Percentiles rank a stretch among this genome's conserved stretches.
Conservation (phyloP, 2,329 filamentous ascomycete genomes). For the Aspergillus ustus region DNA sequence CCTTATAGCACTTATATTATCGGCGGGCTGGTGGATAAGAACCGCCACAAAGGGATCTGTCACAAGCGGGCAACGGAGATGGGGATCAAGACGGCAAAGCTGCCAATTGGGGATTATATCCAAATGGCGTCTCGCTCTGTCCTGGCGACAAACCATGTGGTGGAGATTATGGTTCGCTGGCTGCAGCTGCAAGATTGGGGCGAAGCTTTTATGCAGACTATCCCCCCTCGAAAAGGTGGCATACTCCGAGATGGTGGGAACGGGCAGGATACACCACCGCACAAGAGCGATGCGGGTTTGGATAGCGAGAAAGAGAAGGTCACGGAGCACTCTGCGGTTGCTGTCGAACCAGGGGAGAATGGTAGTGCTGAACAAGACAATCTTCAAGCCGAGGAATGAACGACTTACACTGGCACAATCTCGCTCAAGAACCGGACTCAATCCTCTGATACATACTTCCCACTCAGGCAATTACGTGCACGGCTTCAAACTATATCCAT, state of each 20-base stretch:
- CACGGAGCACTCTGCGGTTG: not conserved
- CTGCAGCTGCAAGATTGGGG: slow-evolving; percentile 90
- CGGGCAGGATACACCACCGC: slow-evolving; percentile 19
- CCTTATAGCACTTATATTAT: slow-evolving; percentile 91
- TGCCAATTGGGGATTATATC: slow-evolving; percentile 96
- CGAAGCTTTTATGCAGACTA: slow-evolving; percentile 81
- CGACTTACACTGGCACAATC: not conserved
- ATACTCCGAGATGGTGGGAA: slow-evolving; percentile 56
- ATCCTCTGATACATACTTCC: not conserved
- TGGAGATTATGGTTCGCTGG: slow-evolving; percentile 96
- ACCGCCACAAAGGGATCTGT: slow-evolving; percentile 92
- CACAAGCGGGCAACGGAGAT: slow-evolving; percentile 76
- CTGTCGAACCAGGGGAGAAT: not conserved
- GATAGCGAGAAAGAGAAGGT: slow-evolving; percentile 16
- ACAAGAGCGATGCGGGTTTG: slow-evolving; percentile 29
- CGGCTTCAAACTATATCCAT: not conserved
- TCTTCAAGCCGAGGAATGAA: not conserved
- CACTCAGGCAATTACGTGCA: not conserved
- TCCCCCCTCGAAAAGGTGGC: slow-evolving; percentile 88
- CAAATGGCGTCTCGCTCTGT: slow-evolving; percentile 86
- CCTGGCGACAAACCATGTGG: slow-evolving; percentile 91
- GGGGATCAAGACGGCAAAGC: slow-evolving; percentile 82
- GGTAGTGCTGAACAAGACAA: not conserved
- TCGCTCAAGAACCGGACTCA: not conserved
- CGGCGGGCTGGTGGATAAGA: slow-evolving; percentile 93